Evolutionary conservation across 2,329 filamentous ascomycete species (phyloP).

Genomic region (Aspergillus sp.): DNA sequence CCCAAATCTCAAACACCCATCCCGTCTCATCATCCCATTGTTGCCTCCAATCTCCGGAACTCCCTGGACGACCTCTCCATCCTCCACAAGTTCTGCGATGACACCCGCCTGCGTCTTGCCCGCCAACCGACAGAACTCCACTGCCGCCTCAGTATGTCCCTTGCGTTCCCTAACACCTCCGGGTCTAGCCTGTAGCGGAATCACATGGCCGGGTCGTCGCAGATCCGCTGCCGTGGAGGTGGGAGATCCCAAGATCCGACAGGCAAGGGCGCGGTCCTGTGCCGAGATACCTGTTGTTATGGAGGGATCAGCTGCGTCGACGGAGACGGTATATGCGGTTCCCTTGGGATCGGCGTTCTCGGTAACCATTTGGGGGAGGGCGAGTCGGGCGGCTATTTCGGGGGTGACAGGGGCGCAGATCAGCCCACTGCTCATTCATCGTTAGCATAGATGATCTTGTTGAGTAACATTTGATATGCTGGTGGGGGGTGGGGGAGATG

Average conservation of each 20-base stretch:
- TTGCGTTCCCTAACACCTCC: slow-evolving; percentile 78
- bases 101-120: slow-evolving; percentile 75
- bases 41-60: slow-evolving; percentile 64
- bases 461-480: background rate
- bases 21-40: slow-evolving; percentile 85
- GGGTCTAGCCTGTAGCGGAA: slow-evolving; percentile 75
- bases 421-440: slow-evolving; percentile 61
- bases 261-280: slow-evolving; percentile 80
- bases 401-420: slow-evolving; percentile 84
- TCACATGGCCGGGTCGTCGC: slow-evolving; percentile 82
- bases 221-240: slow-evolving; percentile 62
- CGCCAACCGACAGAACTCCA: slow-evolving; percentile 84
- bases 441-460: background rate
- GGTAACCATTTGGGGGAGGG: slow-evolving; percentile 88
- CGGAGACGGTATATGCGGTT: slow-evolving; percentile 89
- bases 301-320: slow-evolving; percentile 73
- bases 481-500: background rate
- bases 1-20: slow-evolving; percentile 86
- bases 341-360: slow-evolving; percentile 77
- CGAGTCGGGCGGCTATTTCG: slow-evolving; percentile 67
- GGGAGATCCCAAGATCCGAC: slow-evolving; percentile 72
- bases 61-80: slow-evolving; percentile 72
- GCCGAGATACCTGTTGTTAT: slow-evolving; percentile 90
- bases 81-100: slow-evolving; percentile 90
- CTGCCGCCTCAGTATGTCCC: slow-evolving; percentile 91